phyloP scores from a whole-genome alignment of 495 filamentous ascomycete species.

The Podospora tetraspora region DNA sequence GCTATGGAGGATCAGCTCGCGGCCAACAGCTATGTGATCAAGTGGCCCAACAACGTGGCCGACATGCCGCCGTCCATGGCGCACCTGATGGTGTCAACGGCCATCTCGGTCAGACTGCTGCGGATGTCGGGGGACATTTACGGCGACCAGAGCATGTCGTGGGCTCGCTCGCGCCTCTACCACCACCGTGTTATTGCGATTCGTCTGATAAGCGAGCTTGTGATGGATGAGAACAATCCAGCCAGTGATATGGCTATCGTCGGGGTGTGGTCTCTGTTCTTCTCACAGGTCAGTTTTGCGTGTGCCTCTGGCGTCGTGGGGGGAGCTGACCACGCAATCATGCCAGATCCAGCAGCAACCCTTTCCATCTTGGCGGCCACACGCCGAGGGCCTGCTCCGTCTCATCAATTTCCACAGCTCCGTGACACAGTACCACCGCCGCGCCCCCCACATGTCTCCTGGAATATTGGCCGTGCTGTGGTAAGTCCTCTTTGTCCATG shows the following conservation, averaged over 20 bases:
- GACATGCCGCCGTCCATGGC: conserved; percentile 3
- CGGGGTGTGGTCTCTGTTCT: conserved; percentile 22
- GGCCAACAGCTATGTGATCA: conserved; percentile 6
- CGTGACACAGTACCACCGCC: conserved; percentile 5
- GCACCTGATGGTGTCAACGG: conserved; percentile 17
- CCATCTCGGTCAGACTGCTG: conserved; percentile 18
- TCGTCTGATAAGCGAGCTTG: conserved; percentile 20
- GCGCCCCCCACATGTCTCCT: conserved; percentile 12
- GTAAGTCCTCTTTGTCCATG: conserved; percentile 14
- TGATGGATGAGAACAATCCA: conserved; percentile 16
- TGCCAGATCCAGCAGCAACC: conserved; percentile 16
- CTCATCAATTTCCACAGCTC: conserved; percentile 27
- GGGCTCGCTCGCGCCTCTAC: conserved; percentile 15
- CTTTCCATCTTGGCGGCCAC: conserved; percentile 30
- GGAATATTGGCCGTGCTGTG: conserved; percentile 24
- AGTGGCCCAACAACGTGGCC: background rate
- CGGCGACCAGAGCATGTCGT: background rate
- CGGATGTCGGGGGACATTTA: conserved; percentile 1
- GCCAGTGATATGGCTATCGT: conserved; percentile 16
- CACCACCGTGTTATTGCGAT: conserved; percentile 22
- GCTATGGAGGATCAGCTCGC: background rate
- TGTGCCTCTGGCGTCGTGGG: background rate
- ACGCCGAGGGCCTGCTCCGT: conserved; percentile 30
- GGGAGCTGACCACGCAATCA: background rate
- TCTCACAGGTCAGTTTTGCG: conserved; percentile 20